Evolutionary conservation across 768 basidiomycete genomes (phyloP).

Genomic region (Lentinula lateritia): DNA sequence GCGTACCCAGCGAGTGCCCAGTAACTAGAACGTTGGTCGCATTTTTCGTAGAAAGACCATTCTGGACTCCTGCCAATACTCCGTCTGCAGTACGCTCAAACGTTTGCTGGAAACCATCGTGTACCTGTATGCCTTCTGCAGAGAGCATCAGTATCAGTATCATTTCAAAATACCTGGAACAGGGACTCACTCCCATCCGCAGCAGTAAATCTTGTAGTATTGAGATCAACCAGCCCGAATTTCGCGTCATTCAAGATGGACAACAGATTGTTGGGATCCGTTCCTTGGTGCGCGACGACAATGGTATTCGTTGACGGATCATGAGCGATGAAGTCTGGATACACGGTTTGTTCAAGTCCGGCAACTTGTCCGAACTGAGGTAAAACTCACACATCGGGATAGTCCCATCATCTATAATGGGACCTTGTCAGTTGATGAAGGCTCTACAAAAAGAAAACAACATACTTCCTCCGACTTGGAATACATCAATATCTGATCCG

Average conservation of each 20-base stretch:
- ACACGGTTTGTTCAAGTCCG: background rate
- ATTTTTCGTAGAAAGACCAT: constrained; percentile 21
- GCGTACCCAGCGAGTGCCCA: constrained; percentile 36
- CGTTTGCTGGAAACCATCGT: constrained; percentile 34
- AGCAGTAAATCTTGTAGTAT: constrained; percentile 25
- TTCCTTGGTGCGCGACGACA: constrained; percentile 38
- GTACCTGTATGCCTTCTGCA: constrained; percentile 27
- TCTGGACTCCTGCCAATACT: constrained; percentile 23
- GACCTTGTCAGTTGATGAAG: background rate
- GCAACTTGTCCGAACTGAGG: background rate
- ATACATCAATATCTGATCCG: constrained; percentile 17
- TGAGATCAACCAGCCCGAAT: constrained; percentile 21
- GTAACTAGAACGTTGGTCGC: constrained; percentile 29
- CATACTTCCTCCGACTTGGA: constrained; percentile 30
- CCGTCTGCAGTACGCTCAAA: constrained; percentile 32
- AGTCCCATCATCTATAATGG: constrained; percentile 18
- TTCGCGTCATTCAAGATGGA: constrained; percentile 31
- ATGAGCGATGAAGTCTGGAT: constrained; percentile 30
- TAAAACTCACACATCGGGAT: constrained; percentile 23
- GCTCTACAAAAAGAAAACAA: background rate
- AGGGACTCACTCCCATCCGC: constrained; percentile 15
- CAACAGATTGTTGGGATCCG: constrained; percentile 24
- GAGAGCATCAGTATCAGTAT: background rate
- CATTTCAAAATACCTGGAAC: background rate
- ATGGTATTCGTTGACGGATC: constrained; percentile 25